phyloP scores from a whole-genome alignment of 2,329 filamentous ascomycete genomes.

The Fusarium protoensiforme region DNA sequence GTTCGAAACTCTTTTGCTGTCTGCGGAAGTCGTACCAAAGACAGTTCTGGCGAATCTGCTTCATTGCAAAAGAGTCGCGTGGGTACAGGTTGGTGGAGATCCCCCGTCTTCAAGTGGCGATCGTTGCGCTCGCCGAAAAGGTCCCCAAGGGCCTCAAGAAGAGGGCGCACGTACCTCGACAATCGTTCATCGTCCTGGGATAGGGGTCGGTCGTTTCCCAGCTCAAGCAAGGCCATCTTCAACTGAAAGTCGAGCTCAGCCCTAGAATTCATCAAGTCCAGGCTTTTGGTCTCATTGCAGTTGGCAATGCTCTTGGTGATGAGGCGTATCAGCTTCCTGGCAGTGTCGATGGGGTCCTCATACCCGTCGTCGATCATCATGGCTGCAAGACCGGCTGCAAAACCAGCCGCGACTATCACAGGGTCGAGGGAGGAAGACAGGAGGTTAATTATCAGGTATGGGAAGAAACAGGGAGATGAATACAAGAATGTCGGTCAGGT shows the following conservation, averaged over 20 bases:
- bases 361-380: not conserved
- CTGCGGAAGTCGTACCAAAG: not conserved
- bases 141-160: not conserved
- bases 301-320: not conserved
- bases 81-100: not conserved
- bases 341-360: not conserved
- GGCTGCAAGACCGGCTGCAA: not conserved
- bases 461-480: not conserved
- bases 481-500: not conserved
- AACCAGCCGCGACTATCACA: not conserved
- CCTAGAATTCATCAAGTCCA: not conserved
- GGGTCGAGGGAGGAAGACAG: not conserved
- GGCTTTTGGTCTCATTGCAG: not conserved
- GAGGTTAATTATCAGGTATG: not conserved
- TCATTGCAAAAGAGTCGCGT: not conserved
- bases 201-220: not conserved
- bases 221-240: not conserved
- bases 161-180: not conserved
- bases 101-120: not conserved
- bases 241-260: not conserved
- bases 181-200: not conserved
- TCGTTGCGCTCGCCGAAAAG: not conserved
- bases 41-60: not conserved
- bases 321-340: not conserved
- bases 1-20: not conserved